Conservation (phyloP, 2,329 filamentous ascomycete genomes). For the Paramyrothecium sp. region DNA sequence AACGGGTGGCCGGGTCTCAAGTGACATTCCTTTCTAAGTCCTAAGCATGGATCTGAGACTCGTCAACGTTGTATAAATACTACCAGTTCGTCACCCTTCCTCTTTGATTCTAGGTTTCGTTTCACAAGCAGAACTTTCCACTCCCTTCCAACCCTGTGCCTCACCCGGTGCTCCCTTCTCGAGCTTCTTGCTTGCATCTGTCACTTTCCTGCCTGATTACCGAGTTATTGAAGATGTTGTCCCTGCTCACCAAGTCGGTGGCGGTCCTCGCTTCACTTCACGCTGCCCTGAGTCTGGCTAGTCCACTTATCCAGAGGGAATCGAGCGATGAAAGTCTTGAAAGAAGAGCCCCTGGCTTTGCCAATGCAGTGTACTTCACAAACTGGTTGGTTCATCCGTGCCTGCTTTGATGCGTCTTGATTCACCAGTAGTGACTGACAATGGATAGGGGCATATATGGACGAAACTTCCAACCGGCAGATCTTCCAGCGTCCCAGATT, state of each 20-base stretch:
- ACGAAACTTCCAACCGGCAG: slow-evolving; percentile 68
- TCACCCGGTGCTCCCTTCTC: slow-evolving; percentile 1
- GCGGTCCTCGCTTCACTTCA: slow-evolving; percentile 23
- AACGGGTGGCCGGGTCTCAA: background rate
- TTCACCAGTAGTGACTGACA: slow-evolving; percentile 39
- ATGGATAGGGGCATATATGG: slow-evolving; percentile 66
- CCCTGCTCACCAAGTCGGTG: slow-evolving; percentile 20
- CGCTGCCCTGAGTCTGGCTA: slow-evolving; percentile 16
- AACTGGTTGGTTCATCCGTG: slow-evolving; percentile 40
- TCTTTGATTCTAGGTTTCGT: background rate
- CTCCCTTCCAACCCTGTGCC: background rate
- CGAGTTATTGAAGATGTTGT: slow-evolving; percentile 18
- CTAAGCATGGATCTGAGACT: background rate
- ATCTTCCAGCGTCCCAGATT: slow-evolving; percentile 67
- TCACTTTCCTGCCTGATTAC: background rate
- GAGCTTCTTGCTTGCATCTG: slow-evolving; percentile 13
- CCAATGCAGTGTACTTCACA: slow-evolving; percentile 44
- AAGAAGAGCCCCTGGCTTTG: slow-evolving; percentile 18
- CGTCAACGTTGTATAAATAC: background rate
- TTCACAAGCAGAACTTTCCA: background rate
- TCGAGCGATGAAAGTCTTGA: slow-evolving; percentile 6
- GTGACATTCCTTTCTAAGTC: background rate
- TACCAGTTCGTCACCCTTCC: background rate
- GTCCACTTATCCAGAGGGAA: slow-evolving; percentile 9
- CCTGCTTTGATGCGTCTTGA: slow-evolving; percentile 17